A percentile compares a stretch with the other conserved stretches of the same genome.
Evolutionary conservation across 2,329 filamentous ascomycete species (phyloP).

Genomic region (Apiospora saccharicola): DNA sequence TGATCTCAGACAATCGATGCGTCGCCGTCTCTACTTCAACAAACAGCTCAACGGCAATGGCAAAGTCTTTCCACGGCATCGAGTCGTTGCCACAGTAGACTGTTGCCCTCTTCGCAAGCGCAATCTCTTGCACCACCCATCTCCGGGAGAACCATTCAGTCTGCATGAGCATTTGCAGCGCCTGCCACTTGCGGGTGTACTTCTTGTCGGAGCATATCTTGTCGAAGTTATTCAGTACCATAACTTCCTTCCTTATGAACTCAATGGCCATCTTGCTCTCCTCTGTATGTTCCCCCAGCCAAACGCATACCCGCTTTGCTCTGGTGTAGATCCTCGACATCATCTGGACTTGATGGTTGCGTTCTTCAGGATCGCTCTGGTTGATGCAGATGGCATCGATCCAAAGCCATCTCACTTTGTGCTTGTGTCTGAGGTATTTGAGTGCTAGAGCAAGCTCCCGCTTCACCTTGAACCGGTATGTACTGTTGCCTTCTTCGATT

Average conservation of each 20-base stretch:
- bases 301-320: not conserved
- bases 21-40: constrained; percentile 4
- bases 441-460: not conserved
- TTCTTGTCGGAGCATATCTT: not conserved
- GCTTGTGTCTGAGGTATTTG: not conserved
- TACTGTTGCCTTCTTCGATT: not conserved
- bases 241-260: not conserved
- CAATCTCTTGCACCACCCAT: constrained; percentile 12
- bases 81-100: constrained; percentile 6
- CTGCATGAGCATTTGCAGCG: constrained; percentile 5
- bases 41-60: constrained; percentile 2
- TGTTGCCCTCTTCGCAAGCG: not conserved
- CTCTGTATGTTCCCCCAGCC: constrained; percentile 2
- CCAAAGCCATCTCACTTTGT: not conserved
- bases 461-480: not conserved
- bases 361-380: not conserved
- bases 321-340: constrained; percentile 15
- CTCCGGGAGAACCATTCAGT: not conserved
- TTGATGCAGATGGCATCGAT: constrained; percentile 23
- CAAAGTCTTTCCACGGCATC: not conserved
- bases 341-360: constrained; percentile 14
- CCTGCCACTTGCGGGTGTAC: not conserved
- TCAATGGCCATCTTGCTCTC: not conserved
- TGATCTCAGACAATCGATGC: not conserved
- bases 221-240: not conserved